Percentiles rank a stretch among this genome's conserved stretches.
Conservation (phyloP, 192 early-diverging fungal species). For the Podila minutissima region DNA sequence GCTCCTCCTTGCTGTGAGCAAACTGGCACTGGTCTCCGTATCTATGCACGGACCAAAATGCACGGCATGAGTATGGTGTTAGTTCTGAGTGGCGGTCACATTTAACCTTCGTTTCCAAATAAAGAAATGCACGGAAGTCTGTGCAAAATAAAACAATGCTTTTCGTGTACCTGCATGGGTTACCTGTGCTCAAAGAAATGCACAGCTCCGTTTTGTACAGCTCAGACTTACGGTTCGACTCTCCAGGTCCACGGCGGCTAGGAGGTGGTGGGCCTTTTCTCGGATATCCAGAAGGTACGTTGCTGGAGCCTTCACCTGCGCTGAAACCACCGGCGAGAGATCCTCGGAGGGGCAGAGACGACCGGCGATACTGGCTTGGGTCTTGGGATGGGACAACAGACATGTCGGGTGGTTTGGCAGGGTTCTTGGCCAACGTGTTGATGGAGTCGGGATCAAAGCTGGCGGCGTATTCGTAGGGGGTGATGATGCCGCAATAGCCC, state of each 20-base stretch:
- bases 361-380: too few relatives aligned
- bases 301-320: not conserved
- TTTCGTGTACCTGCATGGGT: conserved; percentile 63
- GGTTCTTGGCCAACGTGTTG: not conserved
- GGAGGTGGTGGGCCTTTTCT: not conserved
- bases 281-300: not conserved
- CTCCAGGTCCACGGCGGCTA: conserved; percentile 12
- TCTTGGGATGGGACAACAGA: not conserved
- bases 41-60: conserved; percentile 45
- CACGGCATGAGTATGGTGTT: not conserved
- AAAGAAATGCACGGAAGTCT: not conserved
- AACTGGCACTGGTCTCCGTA: conserved; percentile 95
- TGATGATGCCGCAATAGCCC: not conserved
- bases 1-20: conserved; percentile 86
- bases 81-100: not conserved
- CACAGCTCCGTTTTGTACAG: conserved; percentile 57
- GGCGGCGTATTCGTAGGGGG: not conserved
- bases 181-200: conserved; percentile 37
- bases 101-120: too few relatives aligned
- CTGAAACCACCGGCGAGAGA: not conserved
- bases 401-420: not conserved
- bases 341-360: not conserved
- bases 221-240: conserved; percentile 21
- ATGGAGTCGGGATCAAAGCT: conserved; percentile 11
- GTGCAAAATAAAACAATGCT: not conserved